These are phyloP conservation scores for Vitis labrusca DNA, from an alignment of 164 flowering plant species.

Conservation along the genomic window DNA sequence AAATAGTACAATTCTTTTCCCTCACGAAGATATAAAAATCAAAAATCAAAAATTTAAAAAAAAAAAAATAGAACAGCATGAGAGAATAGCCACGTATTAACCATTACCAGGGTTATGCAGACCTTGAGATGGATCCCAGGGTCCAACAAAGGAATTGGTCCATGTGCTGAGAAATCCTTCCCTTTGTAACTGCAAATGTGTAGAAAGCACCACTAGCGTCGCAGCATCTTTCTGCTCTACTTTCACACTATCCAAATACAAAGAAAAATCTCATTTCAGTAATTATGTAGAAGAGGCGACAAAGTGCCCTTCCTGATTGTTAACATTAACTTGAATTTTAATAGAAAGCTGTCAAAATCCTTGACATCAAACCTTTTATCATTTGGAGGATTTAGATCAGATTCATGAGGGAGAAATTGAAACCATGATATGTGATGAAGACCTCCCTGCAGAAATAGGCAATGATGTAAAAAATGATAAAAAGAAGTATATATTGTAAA, in stretches of 20 bases:
- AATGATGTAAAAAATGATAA: conserved; percentile 1
- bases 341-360: neutral
- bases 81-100: neutral
- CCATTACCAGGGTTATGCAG: conserved; percentile 86
- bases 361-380: conserved; percentile 62
- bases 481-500: neutral
- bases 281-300: neutral
- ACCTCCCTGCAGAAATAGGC: conserved; percentile 63
- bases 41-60: no score
- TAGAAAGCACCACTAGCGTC: conserved; percentile 60
- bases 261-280: conserved; percentile 8
- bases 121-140: conserved; percentile 99
- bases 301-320: neutral
- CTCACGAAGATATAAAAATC: no score
- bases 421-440: conserved; percentile 94
- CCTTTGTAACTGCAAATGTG: conserved; percentile 88
- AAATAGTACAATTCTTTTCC: neutral
- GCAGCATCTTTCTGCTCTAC: conserved; percentile 81
- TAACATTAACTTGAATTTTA: neutral
- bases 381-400: conserved; percentile 49
- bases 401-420: conserved; percentile 86
- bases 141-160: conserved; percentile 99
- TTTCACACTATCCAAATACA: conserved; percentile 42
- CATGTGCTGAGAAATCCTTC: conserved; percentile 88
- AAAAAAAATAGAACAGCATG: neutral